Evolutionary conservation across 2,329 filamentous ascomycete genomes (phyloP).

Genomic region (Trichoderma atrobrunneum): DNA sequence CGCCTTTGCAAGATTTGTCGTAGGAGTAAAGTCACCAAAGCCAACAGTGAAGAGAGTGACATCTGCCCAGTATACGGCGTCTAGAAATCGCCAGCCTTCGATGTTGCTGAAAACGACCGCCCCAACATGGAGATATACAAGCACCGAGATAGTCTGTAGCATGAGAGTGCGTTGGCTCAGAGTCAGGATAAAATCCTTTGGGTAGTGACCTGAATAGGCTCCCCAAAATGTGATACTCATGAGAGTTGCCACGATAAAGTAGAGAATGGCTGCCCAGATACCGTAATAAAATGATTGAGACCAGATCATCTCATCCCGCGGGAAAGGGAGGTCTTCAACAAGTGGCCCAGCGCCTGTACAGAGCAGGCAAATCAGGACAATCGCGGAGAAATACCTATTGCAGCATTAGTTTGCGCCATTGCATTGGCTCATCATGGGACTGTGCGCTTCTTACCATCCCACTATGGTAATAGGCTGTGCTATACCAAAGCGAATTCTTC

Average conservation of each 20-base stretch:
- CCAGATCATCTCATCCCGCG: slow-evolving; percentile 52
- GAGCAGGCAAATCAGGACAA: slow-evolving; percentile 63
- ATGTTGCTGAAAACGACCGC: slow-evolving; percentile 71
- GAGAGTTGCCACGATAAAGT: slow-evolving; percentile 73
- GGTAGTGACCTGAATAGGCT: slow-evolving; percentile 67
- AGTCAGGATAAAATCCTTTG: slow-evolving; percentile 74
- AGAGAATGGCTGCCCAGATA: slow-evolving; percentile 73
- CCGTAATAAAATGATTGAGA: slow-evolving; percentile 88
- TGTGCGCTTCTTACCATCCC: slow-evolving; percentile 58
- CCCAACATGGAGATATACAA: slow-evolving; percentile 76
- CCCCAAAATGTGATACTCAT: slow-evolving; percentile 78
- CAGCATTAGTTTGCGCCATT: not conserved
- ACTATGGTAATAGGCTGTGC: slow-evolving; percentile 81
- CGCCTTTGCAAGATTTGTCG: slow-evolving; percentile 58
- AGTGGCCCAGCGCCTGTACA: slow-evolving; percentile 3
- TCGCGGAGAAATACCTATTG: slow-evolving; percentile 48
- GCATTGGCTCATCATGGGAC: not conserved
- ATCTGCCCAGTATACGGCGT: slow-evolving; percentile 77
- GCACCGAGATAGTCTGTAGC: slow-evolving; percentile 82
- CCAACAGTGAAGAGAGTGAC: slow-evolving; percentile 66
- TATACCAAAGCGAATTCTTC: slow-evolving; percentile 72
- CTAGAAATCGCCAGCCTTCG: slow-evolving; percentile 72
- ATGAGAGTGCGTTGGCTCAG: slow-evolving; percentile 83
- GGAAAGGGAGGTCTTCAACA: slow-evolving; percentile 22
- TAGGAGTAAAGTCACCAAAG: slow-evolving; percentile 54